These are phyloP conservation scores for Xylariomycetidae sp. DNA, from an alignment of 2,329 filamentous ascomycete species.

Conservation along the genomic window DNA sequence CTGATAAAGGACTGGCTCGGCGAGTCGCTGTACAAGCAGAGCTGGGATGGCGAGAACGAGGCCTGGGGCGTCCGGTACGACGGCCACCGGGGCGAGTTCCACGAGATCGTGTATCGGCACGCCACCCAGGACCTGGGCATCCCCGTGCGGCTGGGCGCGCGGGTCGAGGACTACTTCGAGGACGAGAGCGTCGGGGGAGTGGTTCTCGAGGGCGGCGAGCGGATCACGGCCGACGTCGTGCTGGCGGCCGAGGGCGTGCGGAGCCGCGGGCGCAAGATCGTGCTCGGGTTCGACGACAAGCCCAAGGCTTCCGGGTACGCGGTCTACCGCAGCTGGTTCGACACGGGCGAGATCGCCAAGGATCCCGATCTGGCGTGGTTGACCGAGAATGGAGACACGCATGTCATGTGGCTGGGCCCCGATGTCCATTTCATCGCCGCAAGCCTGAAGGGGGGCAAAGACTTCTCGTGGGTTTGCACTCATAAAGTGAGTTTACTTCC, in stretches of 20 bases:
- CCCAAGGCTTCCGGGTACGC: slow-evolving; percentile 39
- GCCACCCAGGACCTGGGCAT: slow-evolving; percentile 44
- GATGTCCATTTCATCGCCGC: background rate
- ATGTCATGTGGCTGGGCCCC: background rate
- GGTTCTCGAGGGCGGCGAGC: slow-evolving; percentile 25
- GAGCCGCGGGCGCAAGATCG: slow-evolving; percentile 41
- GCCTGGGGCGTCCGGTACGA: slow-evolving; percentile 44
- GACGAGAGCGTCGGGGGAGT: slow-evolving; percentile 18
- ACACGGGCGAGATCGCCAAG: slow-evolving; percentile 27
- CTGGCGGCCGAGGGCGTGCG: slow-evolving; percentile 44
- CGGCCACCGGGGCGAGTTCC: slow-evolving; percentile 49
- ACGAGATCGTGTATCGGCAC: slow-evolving; percentile 46
- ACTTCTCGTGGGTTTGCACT: background rate
- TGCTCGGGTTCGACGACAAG: slow-evolving; percentile 38
- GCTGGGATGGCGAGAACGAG: slow-evolving; percentile 31
- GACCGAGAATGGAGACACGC: background rate
- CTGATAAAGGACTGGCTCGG: slow-evolving; percentile 47
- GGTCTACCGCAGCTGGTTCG: slow-evolving; percentile 39
- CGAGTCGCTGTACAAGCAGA: slow-evolving; percentile 46
- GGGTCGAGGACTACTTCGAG: slow-evolving; percentile 44
- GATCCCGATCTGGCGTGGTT: background rate
- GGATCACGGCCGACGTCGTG: slow-evolving; percentile 36
- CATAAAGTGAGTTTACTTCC: background rate
- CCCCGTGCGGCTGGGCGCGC: slow-evolving; percentile 39
- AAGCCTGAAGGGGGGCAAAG: background rate